A percentile compares a stretch with the other conserved stretches of the same genome.
These are phyloP conservation scores for Leucogyrophana mollusca DNA, from an alignment of 768 basidiomycete genomes.

Conservation along the genomic window DNA sequence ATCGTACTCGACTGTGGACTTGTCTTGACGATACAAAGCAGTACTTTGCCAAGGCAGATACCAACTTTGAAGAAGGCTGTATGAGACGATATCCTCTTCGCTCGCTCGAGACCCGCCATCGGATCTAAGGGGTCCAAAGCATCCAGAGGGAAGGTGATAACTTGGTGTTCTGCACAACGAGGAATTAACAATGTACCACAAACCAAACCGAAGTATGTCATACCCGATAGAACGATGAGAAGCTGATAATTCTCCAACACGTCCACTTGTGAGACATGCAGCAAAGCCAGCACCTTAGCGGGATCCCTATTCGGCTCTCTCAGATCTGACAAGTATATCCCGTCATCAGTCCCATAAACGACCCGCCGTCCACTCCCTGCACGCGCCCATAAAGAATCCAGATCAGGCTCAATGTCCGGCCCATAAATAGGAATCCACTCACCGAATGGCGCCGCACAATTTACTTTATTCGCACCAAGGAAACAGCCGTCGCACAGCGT, in stretches of 20 bases:
- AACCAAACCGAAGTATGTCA: constrained; percentile 14
- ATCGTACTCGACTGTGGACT: constrained; percentile 95
- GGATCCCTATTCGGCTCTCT: constrained; percentile 77
- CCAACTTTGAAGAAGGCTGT: constrained; percentile 99
- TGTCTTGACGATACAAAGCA: constrained; percentile 97
- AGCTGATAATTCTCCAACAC: constrained; percentile 95
- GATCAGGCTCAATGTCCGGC: background rate
- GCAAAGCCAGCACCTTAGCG: constrained; percentile 82
- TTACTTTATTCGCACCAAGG: constrained; percentile 79
- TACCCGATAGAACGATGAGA: constrained; percentile 97
- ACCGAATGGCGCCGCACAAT: constrained; percentile 88
- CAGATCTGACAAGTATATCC: constrained; percentile 92
- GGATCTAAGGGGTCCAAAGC: constrained; percentile 90
- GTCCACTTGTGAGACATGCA: constrained; percentile 93
- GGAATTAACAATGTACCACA: background rate
- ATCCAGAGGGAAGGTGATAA: constrained; percentile 94
- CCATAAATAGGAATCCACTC: constrained; percentile 37
- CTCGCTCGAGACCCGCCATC: constrained; percentile 85
- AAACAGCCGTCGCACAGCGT: constrained; percentile 90
- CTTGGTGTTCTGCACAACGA: constrained; percentile 75
- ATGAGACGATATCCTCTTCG: constrained; percentile 92
- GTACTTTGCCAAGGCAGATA: constrained; percentile 82
- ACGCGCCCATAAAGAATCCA: constrained; percentile 4
- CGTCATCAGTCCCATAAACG: constrained; percentile 97
- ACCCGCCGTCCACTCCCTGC: constrained; percentile 79